Evolutionary conservation across 73 alveolate genomes (phyloP).

Genomic region (Paramecium tetraurelia): DNA sequence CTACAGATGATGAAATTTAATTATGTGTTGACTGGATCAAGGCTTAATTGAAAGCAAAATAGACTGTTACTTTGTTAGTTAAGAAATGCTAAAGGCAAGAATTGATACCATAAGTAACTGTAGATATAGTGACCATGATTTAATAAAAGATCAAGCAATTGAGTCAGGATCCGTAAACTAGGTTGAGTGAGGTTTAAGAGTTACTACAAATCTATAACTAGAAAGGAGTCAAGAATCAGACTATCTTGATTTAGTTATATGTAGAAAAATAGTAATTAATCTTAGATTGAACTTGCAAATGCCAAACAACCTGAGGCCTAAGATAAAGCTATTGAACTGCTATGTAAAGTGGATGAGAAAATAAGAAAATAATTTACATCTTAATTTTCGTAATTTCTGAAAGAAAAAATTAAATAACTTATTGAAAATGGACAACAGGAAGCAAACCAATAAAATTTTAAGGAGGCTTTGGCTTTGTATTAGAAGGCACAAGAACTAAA

Average conservation of each 20-base stretch:
- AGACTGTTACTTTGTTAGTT: slow-evolving; percentile 7
- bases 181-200: background rate
- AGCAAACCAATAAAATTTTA: background rate
- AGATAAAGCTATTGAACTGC: slow-evolving; percentile 34
- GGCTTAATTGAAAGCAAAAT: slow-evolving; percentile 20
- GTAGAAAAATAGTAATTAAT: background rate
- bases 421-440: background rate
- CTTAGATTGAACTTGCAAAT: slow-evolving; percentile 27
- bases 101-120: slow-evolving; percentile 43
- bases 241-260: background rate
- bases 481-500: slow-evolving; percentile 20
- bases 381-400: background rate
- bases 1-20: slow-evolving; percentile 31
- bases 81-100: slow-evolving; percentile 2
- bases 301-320: background rate
- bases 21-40: slow-evolving; percentile 42
- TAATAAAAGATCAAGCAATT: background rate
- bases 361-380: background rate
- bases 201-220: background rate
- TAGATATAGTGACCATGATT: slow-evolving; percentile 29
- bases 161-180: background rate
- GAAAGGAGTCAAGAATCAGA: background rate
- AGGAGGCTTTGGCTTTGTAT: background rate
- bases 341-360: slow-evolving; percentile 43
- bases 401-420: slow-evolving; percentile 22